phyloP scores from a whole-genome alignment of 192 early-diverging fungal genomes.

The Spizellomyces punctatus region DNA sequence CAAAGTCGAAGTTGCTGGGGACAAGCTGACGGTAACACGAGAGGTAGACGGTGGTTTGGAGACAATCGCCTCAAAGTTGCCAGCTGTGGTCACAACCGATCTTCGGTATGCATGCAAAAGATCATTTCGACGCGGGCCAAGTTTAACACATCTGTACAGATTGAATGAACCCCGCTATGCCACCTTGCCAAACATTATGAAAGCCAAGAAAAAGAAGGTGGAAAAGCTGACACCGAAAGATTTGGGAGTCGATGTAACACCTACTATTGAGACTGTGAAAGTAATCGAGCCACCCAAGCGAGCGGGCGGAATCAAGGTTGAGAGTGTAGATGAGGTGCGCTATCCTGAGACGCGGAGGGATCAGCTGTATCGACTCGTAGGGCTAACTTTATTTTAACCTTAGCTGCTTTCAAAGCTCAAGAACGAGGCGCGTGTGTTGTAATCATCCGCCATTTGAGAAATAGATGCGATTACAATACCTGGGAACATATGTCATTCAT shows the following conservation, averaged over 20 bases:
- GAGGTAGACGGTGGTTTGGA: slow-evolving; percentile 99
- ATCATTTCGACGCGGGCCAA: slow-evolving; percentile 10
- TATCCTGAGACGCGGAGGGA: neutral
- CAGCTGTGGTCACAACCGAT: slow-evolving; percentile 95
- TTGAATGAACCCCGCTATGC: slow-evolving; percentile 96
- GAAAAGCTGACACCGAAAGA: slow-evolving; percentile 74
- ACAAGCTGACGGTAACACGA: slow-evolving; percentile 80
- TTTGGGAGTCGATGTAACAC: slow-evolving; percentile 82
- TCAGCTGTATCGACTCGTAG: neutral
- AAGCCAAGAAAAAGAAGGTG: slow-evolving; percentile 99
- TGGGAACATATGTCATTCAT: too few species aligned
- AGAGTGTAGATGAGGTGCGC: slow-evolving; percentile 80
- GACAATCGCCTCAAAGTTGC: slow-evolving; percentile 78
- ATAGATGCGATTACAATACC: too few species aligned
- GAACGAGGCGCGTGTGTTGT: slow-evolving; percentile 77
- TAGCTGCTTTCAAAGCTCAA: slow-evolving; percentile 85
- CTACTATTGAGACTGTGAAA: slow-evolving; percentile 83
- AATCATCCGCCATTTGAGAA: slow-evolving; percentile 16
- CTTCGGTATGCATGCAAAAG: slow-evolving; percentile 62
- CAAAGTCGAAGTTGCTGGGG: slow-evolving; percentile 78
- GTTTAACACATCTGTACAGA: slow-evolving; percentile 35
- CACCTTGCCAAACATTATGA: slow-evolving; percentile 96
- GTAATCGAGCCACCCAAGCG: slow-evolving; percentile 92
- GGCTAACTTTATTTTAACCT: neutral
- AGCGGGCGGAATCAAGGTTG: slow-evolving; percentile 88